Evolutionary conservation across 306 rosid genomes (phyloP).

Genomic region (Echinosophora koreensis): DNA sequence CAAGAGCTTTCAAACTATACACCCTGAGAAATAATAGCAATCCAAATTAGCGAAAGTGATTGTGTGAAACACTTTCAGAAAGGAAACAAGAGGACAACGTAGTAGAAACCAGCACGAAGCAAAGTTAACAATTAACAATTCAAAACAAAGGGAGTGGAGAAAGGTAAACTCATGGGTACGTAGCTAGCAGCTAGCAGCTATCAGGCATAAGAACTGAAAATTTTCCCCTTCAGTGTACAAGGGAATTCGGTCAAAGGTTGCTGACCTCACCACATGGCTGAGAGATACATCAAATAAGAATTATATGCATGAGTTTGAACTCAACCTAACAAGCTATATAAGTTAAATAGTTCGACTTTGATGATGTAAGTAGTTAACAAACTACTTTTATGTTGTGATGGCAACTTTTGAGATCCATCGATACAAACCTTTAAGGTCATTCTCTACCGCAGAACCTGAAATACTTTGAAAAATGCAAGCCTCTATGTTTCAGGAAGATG

Average conservation of each 20-base stretch:
- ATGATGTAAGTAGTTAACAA: background rate
- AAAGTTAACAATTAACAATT: constrained; percentile 18
- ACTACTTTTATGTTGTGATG: constrained; percentile 1
- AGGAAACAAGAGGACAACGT: constrained; percentile 14
- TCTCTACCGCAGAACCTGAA: constrained; percentile 25
- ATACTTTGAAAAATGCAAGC: constrained; percentile 39
- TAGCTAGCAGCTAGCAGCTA: constrained; percentile 4
- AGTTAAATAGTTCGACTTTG: constrained; percentile 17
- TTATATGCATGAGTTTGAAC: constrained; percentile 17
- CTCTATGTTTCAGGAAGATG: constrained; percentile 51
- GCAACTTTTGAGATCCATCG: constrained; percentile 34
- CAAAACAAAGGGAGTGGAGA: constrained; percentile 3
- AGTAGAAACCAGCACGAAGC: constrained; percentile 3
- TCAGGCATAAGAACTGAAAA: background rate
- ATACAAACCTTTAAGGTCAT: constrained; percentile 54
- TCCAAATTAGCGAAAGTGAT: constrained; percentile 28
- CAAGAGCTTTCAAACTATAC: constrained; percentile 39
- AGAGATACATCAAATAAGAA: constrained; percentile 5
- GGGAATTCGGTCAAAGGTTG: constrained; percentile 2
- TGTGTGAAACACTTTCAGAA: constrained; percentile 4
- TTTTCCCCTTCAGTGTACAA: constrained; percentile 9
- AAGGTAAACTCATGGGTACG: background rate
- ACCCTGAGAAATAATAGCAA: constrained; percentile 41
- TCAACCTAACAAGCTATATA: constrained; percentile 9
- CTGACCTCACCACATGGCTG: background rate